Evolutionary conservation across 2,329 filamentous ascomycete genomes (phyloP), one percentile per base, ranked within the genome.

Genomic region (Xylaria digitata): DNA sequence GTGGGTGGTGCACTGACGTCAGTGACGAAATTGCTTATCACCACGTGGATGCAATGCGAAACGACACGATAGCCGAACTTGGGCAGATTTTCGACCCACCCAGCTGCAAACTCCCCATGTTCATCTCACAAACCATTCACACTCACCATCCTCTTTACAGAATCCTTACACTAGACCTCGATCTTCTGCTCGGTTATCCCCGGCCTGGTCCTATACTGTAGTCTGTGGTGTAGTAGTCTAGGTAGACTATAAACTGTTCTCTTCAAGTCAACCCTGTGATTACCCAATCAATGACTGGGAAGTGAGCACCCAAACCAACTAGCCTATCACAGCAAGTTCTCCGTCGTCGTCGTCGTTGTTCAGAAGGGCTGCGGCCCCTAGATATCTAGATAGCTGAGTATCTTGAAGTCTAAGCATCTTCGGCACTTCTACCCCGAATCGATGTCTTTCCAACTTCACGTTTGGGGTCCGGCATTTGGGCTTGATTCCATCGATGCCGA

Each of bases 401-500:
- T 37, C 32, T 42, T 23, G 19, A 37, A 23, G 50, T 46, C 50
- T 42, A 40, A 42, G 8, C 15, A 55, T 32, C 45, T 37, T 40
- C 43, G 5, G 17, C 13, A 43, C 43, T 19, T 42, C 40, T 56
- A 5, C 15, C 43, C 62, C 45, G 19, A 23, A 2, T 21, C 15
- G 19, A 82, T 80, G 78, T 75, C 88, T 70, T 81, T 93, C 55
- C 88, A 95, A 81, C 87, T 99, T 67, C 92, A 97, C 80, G 87
- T 97, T 75, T 97, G 94, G 91, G 94, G 94, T 56, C 90, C 93
- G 61, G 94, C 92, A 46, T 97, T 97, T 78, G 90, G 89, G 46
- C 87, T 97, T 50, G 90, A 95, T 15, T 98, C 96, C 49, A 91
- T 98, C 74, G 94, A 98, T 75, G 85, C 95, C 52, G 92, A 97